Evolutionary conservation across 1,284 basidiomycete species (phyloP).

Genomic region (Cryptococcus sp.): DNA sequence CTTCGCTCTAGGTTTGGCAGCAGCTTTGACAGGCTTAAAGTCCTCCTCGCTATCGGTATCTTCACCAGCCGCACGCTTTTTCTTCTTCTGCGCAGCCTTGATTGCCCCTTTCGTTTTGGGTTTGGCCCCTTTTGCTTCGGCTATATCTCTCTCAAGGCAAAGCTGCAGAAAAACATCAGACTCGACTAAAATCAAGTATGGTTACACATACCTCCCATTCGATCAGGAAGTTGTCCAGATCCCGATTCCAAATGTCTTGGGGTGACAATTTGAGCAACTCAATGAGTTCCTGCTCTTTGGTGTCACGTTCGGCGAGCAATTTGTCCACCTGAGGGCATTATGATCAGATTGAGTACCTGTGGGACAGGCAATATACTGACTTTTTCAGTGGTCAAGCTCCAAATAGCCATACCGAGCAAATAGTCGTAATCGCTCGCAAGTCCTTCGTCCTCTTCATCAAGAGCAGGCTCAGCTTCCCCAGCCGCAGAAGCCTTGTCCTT

Average conservation of each 20-base stretch:
- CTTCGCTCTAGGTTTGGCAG: slow-evolving; percentile 56
- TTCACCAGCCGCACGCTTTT: slow-evolving; percentile 57
- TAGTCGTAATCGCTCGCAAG: slow-evolving; percentile 84
- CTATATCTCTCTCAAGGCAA: slow-evolving; percentile 60
- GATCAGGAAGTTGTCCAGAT: slow-evolving; percentile 78
- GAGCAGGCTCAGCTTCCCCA: slow-evolving; percentile 68
- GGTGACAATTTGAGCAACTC: slow-evolving; percentile 76
- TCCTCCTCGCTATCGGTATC: slow-evolving; percentile 68
- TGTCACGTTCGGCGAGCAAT: slow-evolving; percentile 74
- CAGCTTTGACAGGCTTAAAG: slow-evolving; percentile 68
- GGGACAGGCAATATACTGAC: slow-evolving; percentile 53
- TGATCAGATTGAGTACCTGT: background rate
- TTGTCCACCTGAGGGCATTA: slow-evolving; percentile 68
- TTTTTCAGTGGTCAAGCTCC: slow-evolving; percentile 92
- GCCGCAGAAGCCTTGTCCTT: slow-evolving; percentile 67
- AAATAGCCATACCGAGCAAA: slow-evolving; percentile 91
- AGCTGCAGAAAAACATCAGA: slow-evolving; percentile 52
- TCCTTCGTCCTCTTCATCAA: slow-evolving; percentile 62
- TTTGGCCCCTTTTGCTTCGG: slow-evolving; percentile 67
- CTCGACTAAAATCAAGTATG: background rate
- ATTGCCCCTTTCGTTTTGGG: slow-evolving; percentile 64
- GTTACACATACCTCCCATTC: slow-evolving; percentile 76
- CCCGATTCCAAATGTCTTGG: slow-evolving; percentile 85
- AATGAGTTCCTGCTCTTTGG: slow-evolving; percentile 82
- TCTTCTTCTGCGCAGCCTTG: slow-evolving; percentile 61